phyloP scores from a whole-genome alignment of 2,329 filamentous ascomycete species.

The Talaromyces sp. region DNA sequence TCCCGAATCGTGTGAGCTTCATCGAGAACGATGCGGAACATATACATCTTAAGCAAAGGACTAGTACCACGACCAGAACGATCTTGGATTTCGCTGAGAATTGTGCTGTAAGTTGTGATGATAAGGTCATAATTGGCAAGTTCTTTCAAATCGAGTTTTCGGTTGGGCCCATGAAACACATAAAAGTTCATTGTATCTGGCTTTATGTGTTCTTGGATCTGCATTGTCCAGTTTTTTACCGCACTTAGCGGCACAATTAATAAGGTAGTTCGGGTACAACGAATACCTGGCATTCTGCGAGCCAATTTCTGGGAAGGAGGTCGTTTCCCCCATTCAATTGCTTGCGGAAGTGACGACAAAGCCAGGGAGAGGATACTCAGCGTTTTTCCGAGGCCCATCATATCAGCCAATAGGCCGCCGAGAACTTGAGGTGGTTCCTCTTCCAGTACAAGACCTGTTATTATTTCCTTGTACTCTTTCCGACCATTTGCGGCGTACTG shows the following conservation, averaged over 20 bases:
- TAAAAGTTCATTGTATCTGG: constrained; percentile 69
- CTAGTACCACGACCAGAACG: constrained; percentile 62
- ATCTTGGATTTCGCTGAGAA: constrained; percentile 74
- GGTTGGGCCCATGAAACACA: constrained; percentile 81
- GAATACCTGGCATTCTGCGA: constrained; percentile 38
- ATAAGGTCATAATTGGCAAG: constrained; percentile 79
- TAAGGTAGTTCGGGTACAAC: constrained; percentile 78
- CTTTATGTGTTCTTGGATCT: constrained; percentile 80
- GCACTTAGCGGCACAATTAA: constrained; percentile 89
- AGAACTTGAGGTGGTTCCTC: constrained; percentile 66
- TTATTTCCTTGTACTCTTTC: constrained; percentile 76
- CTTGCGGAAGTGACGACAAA: constrained; percentile 64
- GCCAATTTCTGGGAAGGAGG: constrained; percentile 49
- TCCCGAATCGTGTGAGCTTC: constrained; percentile 96
- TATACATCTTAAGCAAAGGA: constrained; percentile 77
- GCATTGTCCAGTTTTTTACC: constrained; percentile 91
- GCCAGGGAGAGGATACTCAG: constrained; percentile 83
- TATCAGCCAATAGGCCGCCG: constrained; percentile 77
- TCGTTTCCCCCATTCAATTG: constrained; percentile 62
- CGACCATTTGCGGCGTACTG: constrained; percentile 60
- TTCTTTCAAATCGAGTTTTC: constrained; percentile 68
- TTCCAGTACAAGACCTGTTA: constrained; percentile 70
- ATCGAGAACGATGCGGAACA: constrained; percentile 92
- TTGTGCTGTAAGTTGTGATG: constrained; percentile 89
- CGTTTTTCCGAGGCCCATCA: constrained; percentile 89